Evolutionary conservation across 805 yeast species (phyloP), one percentile per base, ranked within the genome.

Genomic region (Metschnikowia gelsemii): DNA sequence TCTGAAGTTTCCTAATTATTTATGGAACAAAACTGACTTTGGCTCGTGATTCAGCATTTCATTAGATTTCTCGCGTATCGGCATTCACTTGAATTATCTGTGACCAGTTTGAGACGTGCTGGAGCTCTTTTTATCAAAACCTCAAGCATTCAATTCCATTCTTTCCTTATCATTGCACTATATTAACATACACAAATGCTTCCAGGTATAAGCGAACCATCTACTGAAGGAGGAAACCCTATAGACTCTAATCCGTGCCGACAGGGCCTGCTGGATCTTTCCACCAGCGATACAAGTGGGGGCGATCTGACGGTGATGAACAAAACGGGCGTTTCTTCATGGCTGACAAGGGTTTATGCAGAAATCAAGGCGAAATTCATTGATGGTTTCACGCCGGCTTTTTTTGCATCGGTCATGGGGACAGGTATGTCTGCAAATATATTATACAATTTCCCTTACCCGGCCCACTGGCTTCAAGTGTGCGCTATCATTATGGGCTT

Each of bases 331-430:
- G 32, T 19, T 22, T 9, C 32, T 17, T 36, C 33, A 25, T 45
- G 38, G 35, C 19, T 23, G 38, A n/a, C 16, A 7, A 9, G 33
- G 28, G 40, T 50, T n/a, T 2, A 18, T 20, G 37, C 18, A 3
- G 38, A 41, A 12, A 5, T 51, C 25, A 38, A 38, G 24, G 29
- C 23, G n/a, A 26, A 39, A 11, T 48, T 64, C 17, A 39, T 63
- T 17, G 35, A 45, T 18, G 56, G 56, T 16, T 67, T 65, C 43
- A 32, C 57, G 8, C 85, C 87, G 1, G 69, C 70, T 6, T 82
- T 81, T 73, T 87, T 82, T 62, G 82, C 84, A 19, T 70, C 79
- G 35, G 76, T 81, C n/a, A 89, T 89, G 96, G 96, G 95, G 2
- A 75, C 83, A 3, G 96, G 96, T 1, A 85, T 88, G 28, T 66